Conservation (phyloP, 441 rosid species). For the Metrosideros polymorpha region DNA sequence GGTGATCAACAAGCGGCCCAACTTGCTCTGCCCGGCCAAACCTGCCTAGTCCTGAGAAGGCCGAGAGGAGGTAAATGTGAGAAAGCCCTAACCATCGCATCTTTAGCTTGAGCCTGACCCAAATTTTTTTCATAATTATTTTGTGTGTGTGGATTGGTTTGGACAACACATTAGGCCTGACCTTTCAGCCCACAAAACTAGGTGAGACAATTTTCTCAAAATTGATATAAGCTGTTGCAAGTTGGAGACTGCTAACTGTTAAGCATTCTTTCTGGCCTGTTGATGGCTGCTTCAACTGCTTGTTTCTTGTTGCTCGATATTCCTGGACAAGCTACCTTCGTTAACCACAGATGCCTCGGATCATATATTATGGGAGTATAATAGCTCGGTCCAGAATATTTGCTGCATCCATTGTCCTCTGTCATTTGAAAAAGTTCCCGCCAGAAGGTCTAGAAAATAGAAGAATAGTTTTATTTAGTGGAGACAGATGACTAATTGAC, state of each 20-base stretch:
- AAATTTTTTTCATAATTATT: neutral
- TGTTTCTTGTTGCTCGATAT: neutral
- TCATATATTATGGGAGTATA: neutral
- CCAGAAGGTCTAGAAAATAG: neutral
- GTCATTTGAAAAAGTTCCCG: neutral
- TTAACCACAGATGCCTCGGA: neutral
- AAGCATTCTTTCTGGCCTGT: neutral
- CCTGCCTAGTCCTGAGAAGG: neutral
- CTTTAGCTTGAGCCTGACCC: neutral
- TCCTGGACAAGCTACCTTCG: neutral
- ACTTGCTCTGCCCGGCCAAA: neutral
- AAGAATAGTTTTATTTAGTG: neutral
- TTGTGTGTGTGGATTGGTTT: accelerated
- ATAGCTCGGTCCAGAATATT: neutral
- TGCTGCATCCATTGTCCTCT: neutral
- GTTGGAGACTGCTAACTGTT: neutral
- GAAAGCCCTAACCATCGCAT: accelerated
- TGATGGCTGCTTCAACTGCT: neutral
- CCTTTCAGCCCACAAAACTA: neutral
- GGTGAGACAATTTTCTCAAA: neutral
- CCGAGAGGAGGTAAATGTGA: accelerated
- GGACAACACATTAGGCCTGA: neutral
- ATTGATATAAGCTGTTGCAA: neutral
- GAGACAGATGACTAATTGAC: neutral
- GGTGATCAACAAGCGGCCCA: accelerated